These are phyloP conservation scores for Zizania latifolia DNA, from an alignment of 176 grass and related monocot genomes.

Conservation along the genomic window DNA sequence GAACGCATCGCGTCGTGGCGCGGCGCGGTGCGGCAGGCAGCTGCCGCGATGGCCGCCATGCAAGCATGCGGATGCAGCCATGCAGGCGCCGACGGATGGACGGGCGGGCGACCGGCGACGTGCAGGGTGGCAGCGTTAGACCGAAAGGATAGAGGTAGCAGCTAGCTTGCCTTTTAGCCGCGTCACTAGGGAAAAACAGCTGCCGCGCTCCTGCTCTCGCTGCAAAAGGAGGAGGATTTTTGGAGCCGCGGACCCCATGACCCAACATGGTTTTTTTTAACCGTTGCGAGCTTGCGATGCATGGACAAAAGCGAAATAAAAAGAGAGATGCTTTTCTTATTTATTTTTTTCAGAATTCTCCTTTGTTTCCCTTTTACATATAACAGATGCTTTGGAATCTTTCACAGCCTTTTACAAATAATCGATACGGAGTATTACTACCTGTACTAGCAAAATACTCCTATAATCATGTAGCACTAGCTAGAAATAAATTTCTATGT, in stretches of 20 bases:
- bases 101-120: not conserved
- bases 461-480: too few relatives aligned
- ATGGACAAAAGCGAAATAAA: conserved; percentile 7
- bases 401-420: not conserved
- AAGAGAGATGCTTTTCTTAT: not conserved
- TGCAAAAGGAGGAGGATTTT: conserved; percentile 10
- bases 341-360: not conserved
- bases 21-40: too few relatives aligned
- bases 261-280: not conserved
- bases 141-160: not conserved
- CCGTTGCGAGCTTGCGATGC: not conserved
- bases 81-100: not conserved
- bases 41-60: too few relatives aligned
- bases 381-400: conserved; percentile 13
- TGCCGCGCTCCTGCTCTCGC: too few relatives aligned
- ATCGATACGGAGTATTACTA: too few relatives aligned
- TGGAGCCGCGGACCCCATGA: conserved; percentile 23
- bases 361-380: too few relatives aligned
- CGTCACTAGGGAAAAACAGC: not conserved
- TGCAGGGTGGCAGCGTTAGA: not conserved
- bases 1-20: too few relatives aligned
- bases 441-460: too few relatives aligned
- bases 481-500: too few relatives aligned
- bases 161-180: not conserved
- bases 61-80: too few relatives aligned